phyloP scores from a whole-genome alignment of 345 rosid species.

The Brassica juncea region DNA sequence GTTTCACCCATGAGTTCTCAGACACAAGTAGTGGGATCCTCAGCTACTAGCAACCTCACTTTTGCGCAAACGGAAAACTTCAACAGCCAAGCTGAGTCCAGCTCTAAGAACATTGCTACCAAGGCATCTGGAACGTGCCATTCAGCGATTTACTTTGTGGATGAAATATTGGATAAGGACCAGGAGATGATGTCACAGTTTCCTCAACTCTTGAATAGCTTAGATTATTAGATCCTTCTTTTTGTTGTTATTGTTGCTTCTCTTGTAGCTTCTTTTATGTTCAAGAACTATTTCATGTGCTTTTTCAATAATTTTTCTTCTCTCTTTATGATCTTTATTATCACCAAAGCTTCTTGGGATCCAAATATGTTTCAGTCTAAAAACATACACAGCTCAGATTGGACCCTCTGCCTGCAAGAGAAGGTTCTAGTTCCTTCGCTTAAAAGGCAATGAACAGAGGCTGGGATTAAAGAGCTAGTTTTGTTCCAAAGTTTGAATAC shows the following conservation, averaged over 20 bases:
- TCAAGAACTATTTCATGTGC: background rate
- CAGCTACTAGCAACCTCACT: conserved; percentile 33
- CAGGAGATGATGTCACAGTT: conserved; percentile 56
- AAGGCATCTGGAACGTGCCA: conserved; percentile 18
- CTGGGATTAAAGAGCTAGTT: conserved; percentile 11
- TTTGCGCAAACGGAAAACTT: conserved; percentile 3
- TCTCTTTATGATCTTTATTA: background rate
- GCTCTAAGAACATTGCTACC: conserved; percentile 6
- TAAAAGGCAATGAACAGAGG: conserved; percentile 12
- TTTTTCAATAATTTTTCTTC: conserved; percentile 4
- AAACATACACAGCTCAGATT: background rate
- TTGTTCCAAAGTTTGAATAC: background rate
- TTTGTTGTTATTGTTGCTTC: background rate
- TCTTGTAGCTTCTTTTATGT: conserved; percentile 1
- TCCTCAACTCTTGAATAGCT: conserved; percentile 54
- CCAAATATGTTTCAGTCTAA: conserved; percentile 4
- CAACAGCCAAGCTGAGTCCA: conserved; percentile 14
- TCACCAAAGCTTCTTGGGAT: background rate
- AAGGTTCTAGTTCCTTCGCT: background rate
- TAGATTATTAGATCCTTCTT: conserved; percentile 45
- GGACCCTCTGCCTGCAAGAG: background rate
- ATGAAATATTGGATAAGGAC: conserved; percentile 68
- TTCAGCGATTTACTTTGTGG: conserved; percentile 59
- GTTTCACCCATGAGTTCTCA: conserved; percentile 18
- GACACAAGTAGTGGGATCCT: conserved; percentile 27